A percentile compares a stretch with the other conserved stretches of the same genome.
Evolutionary conservation across 2,329 filamentous ascomycete species (phyloP).

Genomic region (Cyphellophora attinorum): DNA sequence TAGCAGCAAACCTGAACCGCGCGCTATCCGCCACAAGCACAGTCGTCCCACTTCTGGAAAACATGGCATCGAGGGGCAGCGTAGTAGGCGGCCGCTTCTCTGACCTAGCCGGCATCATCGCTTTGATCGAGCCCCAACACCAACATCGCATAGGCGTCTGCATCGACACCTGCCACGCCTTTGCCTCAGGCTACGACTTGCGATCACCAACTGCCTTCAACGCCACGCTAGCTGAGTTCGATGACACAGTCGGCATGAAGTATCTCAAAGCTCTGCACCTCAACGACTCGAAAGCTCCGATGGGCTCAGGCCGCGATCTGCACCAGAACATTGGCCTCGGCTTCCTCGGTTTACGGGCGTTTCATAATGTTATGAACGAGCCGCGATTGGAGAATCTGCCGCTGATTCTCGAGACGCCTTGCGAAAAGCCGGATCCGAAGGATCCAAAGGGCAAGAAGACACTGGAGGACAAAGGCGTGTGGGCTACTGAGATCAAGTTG

Average conservation of each 20-base stretch:
- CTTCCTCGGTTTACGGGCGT: slow-evolving; percentile 80
- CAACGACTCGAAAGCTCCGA: slow-evolving; percentile 90
- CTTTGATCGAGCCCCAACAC: slow-evolving; percentile 57
- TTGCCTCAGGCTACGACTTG: slow-evolving; percentile 88
- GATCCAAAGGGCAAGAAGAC: slow-evolving; percentile 17
- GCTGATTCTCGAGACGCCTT: slow-evolving; percentile 94
- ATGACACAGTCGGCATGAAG: slow-evolving; percentile 62
- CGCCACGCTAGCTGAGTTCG: slow-evolving; percentile 65
- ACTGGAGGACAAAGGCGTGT: slow-evolving; percentile 67
- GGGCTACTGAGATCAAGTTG: slow-evolving; percentile 85
- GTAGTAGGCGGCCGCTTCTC: slow-evolving; percentile 78
- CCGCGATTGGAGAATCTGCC: slow-evolving; percentile 65
- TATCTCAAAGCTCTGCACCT: slow-evolving; percentile 83
- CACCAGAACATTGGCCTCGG: slow-evolving; percentile 96
- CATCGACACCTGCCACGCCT: slow-evolving; percentile 93
- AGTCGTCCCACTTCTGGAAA: slow-evolving; percentile 82
- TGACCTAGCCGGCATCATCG: slow-evolving; percentile 78
- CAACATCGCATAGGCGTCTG: slow-evolving; percentile 85
- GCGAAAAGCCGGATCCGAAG: slow-evolving; percentile 52
- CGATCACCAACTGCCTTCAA: slow-evolving; percentile 64
- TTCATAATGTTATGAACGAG: slow-evolving; percentile 85
- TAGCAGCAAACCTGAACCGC: slow-evolving; percentile 72
- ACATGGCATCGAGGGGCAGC: slow-evolving; percentile 87
- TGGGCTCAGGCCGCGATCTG: slow-evolving; percentile 71
- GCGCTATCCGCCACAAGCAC: slow-evolving; percentile 66